Evolutionary conservation across 805 yeast species (phyloP).

Genomic region (Blastobotrys muscicola): DNA sequence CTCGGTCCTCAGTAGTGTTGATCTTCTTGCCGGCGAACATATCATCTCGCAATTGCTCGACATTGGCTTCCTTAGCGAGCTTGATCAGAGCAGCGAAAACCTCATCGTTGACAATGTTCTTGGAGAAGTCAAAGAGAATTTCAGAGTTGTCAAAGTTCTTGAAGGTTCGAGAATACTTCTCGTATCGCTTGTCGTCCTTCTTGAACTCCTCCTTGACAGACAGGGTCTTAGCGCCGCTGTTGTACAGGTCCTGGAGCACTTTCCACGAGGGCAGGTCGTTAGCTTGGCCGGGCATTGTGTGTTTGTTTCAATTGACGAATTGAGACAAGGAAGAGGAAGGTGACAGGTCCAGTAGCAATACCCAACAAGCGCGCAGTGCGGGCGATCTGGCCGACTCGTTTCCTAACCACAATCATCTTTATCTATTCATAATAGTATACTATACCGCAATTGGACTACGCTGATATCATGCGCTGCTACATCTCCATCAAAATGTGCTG

Average conservation of each 20-base stretch:
- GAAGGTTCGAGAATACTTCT: conserved; percentile 68
- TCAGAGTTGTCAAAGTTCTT: conserved; percentile 78
- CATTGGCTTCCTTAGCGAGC: conserved; percentile 85
- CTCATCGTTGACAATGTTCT: conserved; percentile 85
- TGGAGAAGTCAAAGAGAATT: conserved; percentile 90
- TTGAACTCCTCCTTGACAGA: conserved; percentile 71
- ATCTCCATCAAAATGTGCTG: too few relatives aligned
- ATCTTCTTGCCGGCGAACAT: conserved; percentile 91
- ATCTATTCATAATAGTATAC: too few relatives aligned
- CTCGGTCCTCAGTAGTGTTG: conserved; percentile 86
- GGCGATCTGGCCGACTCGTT: too few relatives aligned
- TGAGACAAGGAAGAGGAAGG: too few relatives aligned
- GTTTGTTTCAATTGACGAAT: too few relatives aligned
- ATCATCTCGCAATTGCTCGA: conserved; percentile 77
- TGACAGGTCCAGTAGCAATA: too few relatives aligned
- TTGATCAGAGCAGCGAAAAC: conserved; percentile 55
- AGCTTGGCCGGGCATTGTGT: conserved; percentile 30
- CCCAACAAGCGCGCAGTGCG: too few relatives aligned
- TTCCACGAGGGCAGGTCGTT: conserved; percentile 80
- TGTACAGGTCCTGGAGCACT: conserved; percentile 60
- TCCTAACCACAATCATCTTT: too few relatives aligned
- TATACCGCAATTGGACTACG: too few relatives aligned
- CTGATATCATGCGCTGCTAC: too few relatives aligned
- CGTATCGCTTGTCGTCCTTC: conserved; percentile 64
- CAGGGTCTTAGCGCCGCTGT: conserved; percentile 57